Percentiles rank a stretch among this genome's conserved stretches.
phyloP scores from a whole-genome alignment of 129 eudicot species.

The Deinandra increscens region DNA sequence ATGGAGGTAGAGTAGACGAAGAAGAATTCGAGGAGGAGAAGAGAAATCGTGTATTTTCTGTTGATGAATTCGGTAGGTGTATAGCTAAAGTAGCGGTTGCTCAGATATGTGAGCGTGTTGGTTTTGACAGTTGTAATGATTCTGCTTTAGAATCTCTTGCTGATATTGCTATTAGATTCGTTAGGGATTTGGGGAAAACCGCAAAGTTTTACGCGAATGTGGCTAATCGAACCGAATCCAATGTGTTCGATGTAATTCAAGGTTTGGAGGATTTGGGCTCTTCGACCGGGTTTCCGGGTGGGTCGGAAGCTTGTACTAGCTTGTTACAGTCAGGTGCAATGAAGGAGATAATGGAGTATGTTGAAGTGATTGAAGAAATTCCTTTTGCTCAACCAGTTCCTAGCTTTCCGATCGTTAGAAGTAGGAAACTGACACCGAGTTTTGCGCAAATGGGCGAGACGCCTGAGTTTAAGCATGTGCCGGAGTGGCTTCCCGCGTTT shows the following conservation, averaged over 20 bases:
- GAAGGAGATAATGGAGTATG: conserved; percentile 60
- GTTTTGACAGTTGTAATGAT: conserved; percentile 66
- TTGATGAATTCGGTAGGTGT: conserved; percentile 55
- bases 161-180: conserved; percentile 61
- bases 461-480: conserved; percentile 63
- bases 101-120: conserved; percentile 71
- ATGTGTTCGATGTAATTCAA: conserved; percentile 73
- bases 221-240: conserved; percentile 76
- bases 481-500: conserved; percentile 90
- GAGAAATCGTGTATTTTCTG: conserved; percentile 36
- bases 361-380: conserved; percentile 54
- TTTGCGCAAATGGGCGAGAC: conserved; percentile 72
- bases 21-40: conserved; percentile 36
- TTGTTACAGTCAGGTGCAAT: conserved; percentile 47
- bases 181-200: conserved; percentile 65
- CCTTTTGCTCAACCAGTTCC: conserved; percentile 82
- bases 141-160: conserved; percentile 69
- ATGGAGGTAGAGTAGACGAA: conserved; percentile 56
- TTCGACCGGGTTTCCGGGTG: conserved; percentile 56
- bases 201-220: conserved; percentile 57
- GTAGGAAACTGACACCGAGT: conserved; percentile 50
- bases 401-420: conserved; percentile 53
- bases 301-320: conserved; percentile 37
- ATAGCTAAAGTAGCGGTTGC: conserved; percentile 71
- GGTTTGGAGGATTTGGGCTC: conserved; percentile 73